These are phyloP conservation scores for Suillus cothurnatus DNA, from an alignment of 768 basidiomycete genomes.

Conservation along the genomic window DNA sequence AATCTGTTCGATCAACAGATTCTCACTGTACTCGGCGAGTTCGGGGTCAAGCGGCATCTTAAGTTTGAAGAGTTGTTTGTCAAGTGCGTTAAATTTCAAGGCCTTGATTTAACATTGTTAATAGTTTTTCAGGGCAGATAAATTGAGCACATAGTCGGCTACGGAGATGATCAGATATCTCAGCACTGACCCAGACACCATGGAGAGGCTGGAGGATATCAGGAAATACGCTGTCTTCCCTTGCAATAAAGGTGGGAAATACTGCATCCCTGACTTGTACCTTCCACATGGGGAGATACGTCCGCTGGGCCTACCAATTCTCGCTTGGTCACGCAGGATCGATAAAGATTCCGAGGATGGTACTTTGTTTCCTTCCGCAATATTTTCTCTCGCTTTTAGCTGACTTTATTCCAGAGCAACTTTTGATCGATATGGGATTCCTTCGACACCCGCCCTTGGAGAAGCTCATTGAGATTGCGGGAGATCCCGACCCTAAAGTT, in stretches of 20 bases:
- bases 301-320: constrained; percentile 72
- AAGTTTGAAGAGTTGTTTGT: constrained; percentile 86
- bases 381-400: neutral
- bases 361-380: neutral
- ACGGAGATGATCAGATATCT: constrained; percentile 82
- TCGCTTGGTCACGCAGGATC: constrained; percentile 62
- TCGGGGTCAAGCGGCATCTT: constrained; percentile 82
- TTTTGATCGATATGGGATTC: constrained; percentile 50
- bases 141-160: constrained; percentile 82
- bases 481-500: constrained; percentile 47
- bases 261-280: constrained; percentile 60
- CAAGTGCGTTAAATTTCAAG: constrained; percentile 43
- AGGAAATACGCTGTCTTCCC: constrained; percentile 8
- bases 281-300: constrained; percentile 74
- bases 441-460: constrained; percentile 64
- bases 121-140: constrained; percentile 59
- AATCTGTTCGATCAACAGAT: constrained; percentile 49
- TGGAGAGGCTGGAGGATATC: constrained; percentile 37
- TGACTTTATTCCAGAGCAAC: constrained; percentile 44
- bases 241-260: constrained; percentile 4
- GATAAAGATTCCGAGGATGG: neutral
- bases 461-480: constrained; percentile 55
- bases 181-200: constrained; percentile 46
- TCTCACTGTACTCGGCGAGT: constrained; percentile 57
- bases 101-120: constrained; percentile 5